phyloP scores from a whole-genome alignment of 805 yeast species.

The Lipomyces chichibuensis region DNA sequence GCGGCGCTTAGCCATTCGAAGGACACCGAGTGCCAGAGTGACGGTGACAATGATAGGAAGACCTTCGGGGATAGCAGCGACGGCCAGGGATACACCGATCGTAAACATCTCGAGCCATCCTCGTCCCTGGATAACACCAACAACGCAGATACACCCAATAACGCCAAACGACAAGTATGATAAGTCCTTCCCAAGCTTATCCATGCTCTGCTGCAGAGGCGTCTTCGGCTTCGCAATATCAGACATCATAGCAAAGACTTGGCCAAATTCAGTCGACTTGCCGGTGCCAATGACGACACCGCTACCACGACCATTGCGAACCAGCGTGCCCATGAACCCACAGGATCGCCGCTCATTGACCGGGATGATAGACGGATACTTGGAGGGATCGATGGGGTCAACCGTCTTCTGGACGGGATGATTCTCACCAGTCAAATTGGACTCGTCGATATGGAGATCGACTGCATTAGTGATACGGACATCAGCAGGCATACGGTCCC shows the following conservation, averaged over 20 bases:
- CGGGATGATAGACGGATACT: slow-evolving; percentile 43
- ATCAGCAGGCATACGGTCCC: slow-evolving; percentile 97
- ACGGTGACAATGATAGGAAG: slow-evolving; percentile 97
- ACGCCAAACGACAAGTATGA: slow-evolving; percentile 81
- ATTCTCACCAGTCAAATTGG: slow-evolving; percentile 94
- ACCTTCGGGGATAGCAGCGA: slow-evolving; percentile 99
- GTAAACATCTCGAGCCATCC: slow-evolving; percentile 98
- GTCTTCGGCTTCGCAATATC: slow-evolving; percentile 97
- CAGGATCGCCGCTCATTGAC: slow-evolving; percentile 72
- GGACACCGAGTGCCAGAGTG: slow-evolving; percentile 91
- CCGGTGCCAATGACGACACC: slow-evolving; percentile 95
- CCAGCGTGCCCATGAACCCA: slow-evolving; percentile 97
- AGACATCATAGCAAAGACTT: slow-evolving; percentile 93
- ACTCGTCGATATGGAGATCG: slow-evolving; percentile 85
- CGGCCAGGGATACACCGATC: slow-evolving; percentile 94
- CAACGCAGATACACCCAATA: slow-evolving; percentile 86
- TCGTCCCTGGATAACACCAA: slow-evolving; percentile 91
- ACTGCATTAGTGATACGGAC: slow-evolving; percentile 76
- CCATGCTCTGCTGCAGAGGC: slow-evolving; percentile 95
- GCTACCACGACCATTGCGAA: slow-evolving; percentile 91
- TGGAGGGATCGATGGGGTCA: slow-evolving; percentile 48
- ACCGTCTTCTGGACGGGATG: slow-evolving; percentile 74
- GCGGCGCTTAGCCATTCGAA: slow-evolving; percentile 91
- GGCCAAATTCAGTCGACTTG: slow-evolving; percentile 86
- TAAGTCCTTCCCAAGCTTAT: slow-evolving; percentile 87